These are phyloP conservation scores for Komagataella kurtzmanii DNA, from an alignment of 805 yeast genomes.

Conservation along the genomic window DNA sequence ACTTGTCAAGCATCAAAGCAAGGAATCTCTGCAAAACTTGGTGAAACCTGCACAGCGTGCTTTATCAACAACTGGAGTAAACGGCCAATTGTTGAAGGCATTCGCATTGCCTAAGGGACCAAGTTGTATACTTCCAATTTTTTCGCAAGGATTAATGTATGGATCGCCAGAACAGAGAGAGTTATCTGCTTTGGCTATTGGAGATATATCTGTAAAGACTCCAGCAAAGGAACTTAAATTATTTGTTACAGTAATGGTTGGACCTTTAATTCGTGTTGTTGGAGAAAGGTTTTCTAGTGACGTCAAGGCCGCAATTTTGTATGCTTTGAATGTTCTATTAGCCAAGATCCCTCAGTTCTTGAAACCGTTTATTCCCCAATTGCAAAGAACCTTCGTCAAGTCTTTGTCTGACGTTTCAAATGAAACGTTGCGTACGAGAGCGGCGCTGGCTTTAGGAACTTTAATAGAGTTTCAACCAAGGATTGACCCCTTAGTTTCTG, in stretches of 20 bases:
- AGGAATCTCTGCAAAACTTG: constrained; percentile 63
- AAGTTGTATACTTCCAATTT: constrained; percentile 76
- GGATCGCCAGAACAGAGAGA: constrained; percentile 76
- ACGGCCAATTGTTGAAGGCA: constrained; percentile 58
- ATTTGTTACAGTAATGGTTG: constrained; percentile 86
- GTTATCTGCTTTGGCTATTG: constrained; percentile 76
- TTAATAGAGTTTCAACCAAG: constrained; percentile 84
- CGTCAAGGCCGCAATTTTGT: constrained; percentile 86
- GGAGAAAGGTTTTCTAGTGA: constrained; percentile 91
- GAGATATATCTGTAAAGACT: constrained; percentile 74
- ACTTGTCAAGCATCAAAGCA: constrained; percentile 57
- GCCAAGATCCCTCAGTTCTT: constrained; percentile 78
- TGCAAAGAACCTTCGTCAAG: constrained; percentile 93
- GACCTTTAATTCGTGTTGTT: constrained; percentile 94
- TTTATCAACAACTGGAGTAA: constrained; percentile 46
- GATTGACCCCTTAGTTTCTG: constrained; percentile 84
- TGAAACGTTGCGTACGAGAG: constrained; percentile 64
- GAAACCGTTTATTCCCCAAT: constrained; percentile 93
- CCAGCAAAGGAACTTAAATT: constrained; percentile 75
- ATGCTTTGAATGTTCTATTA: constrained; percentile 69
- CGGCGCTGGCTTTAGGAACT: constrained; percentile 83
- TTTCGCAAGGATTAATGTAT: constrained; percentile 90
- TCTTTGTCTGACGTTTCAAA: constrained; percentile 70
- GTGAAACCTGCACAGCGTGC: constrained; percentile 75
- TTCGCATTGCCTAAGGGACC: constrained; percentile 76